Evolutionary conservation across 1,284 basidiomycete species (phyloP), one percentile per base, ranked within the genome.

Genomic region (Dichomitus squalens): DNA sequence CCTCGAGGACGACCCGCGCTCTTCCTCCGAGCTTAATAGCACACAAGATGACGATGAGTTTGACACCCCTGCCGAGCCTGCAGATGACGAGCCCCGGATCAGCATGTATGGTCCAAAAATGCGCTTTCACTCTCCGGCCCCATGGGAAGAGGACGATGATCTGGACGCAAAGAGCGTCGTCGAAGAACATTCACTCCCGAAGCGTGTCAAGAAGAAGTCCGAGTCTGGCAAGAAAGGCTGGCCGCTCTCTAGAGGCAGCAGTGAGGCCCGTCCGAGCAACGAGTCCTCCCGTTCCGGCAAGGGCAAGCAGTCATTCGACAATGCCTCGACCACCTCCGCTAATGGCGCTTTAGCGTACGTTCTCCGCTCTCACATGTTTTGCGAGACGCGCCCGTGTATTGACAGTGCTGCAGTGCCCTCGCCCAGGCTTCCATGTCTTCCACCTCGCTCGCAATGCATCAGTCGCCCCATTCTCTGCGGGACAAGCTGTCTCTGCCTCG

Each of bases 81-180:
- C 75, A 21, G 76, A 80, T 34, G 63, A 71, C 53, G 72, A 78
- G 55, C 61, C 77, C 58, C 78, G 85, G 54, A 82, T 90, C 72
- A 90, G 87, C 66, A 74, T 86, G 52, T 82, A 88, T 40, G 90
- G 90, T 16, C 90, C 90, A 27, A 90, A 85, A 70, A 88, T 92
- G 81, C 83, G 86, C 47, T 84, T 91, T 68, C 88, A 91, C 71
- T 87, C 88, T 58, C 85, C 80, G 27, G 87, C 90, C 23, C 90
- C 90, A 41, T 92, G 90, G 90, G 90, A 92, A 72, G 74, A 81
- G 48, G 86, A 84, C 49, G 80, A 77, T 21, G 29, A 46, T 46
- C 76, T 73, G n/a, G 47, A 73, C 16, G 59, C 79, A 80, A 81
- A 64, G 80, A 78, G 31, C 80, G 81, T 40, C 50, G 8, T 55